These are phyloP conservation scores for Trichaptum fuscoviolaceum DNA, from an alignment of 768 basidiomycete genomes.

Conservation along the genomic window DNA sequence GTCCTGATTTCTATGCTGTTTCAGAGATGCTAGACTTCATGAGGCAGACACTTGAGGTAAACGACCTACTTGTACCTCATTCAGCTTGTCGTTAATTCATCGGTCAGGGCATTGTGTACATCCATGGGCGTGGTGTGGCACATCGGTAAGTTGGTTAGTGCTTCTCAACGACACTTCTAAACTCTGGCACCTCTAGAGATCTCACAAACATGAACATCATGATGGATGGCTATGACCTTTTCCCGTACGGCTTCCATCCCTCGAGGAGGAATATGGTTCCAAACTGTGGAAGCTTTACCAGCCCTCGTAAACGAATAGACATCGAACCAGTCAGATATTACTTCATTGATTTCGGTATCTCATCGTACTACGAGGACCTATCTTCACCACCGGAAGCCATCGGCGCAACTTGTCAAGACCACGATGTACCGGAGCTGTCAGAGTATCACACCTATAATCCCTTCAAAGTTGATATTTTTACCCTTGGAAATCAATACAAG, in stretches of 20 bases:
- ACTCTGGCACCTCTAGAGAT: slow-evolving; percentile 20
- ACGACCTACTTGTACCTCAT: background rate
- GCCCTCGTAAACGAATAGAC: background rate
- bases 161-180: background rate
- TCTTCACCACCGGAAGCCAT: slow-evolving; percentile 15
- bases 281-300: background rate
- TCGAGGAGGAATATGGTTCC: background rate
- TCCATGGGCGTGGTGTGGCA: slow-evolving; percentile 11
- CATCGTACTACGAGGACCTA: slow-evolving; percentile 4
- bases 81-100: background rate
- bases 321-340: slow-evolving; percentile 12
- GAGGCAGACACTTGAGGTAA: slow-evolving; percentile 12
- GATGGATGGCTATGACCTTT: slow-evolving; percentile 18
- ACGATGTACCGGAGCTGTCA: background rate
- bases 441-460: slow-evolving; percentile 19
- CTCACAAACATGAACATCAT: slow-evolving; percentile 20
- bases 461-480: slow-evolving; percentile 26
- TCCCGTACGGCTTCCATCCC: slow-evolving; percentile 17
- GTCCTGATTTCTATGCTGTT: slow-evolving; percentile 23
- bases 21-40: slow-evolving; percentile 15
- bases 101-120: slow-evolving; percentile 12
- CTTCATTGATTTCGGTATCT: slow-evolving; percentile 18
- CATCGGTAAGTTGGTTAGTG: slow-evolving; percentile 6
- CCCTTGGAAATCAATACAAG: slow-evolving; percentile 21
- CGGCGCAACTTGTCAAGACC: background rate